Base-by-base conservation (phyloP, 495 filamentous ascomycete genomes). In the Penicillium tannophilum region DNA sequence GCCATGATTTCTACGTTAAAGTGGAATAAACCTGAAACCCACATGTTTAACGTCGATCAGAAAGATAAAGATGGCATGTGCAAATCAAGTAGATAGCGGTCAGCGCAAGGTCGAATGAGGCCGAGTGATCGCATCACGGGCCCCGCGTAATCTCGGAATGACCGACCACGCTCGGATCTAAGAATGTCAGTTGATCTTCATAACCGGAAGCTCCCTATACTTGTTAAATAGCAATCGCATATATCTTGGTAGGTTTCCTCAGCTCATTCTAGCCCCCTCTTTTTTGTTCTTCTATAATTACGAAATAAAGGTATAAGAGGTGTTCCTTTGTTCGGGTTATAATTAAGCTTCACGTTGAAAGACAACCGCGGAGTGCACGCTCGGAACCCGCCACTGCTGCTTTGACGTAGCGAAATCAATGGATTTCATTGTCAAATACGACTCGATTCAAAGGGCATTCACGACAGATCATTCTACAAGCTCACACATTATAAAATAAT, bases 121-220 rank as follows among this genome's bases (percentile, higher is more conserved):
- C 51, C 62, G 42, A 60, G 56, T 65, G 59, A 67, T 56, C 60
- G 14, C 6, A 54, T 68, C 65, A 68, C 60, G 54, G 58, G 35
- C 59, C 58, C 31, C 49, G 57, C 47, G 42, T 53, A 55, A 55
- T 43, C 41, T 47, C 65, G 53, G 58, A 23, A 63, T 68, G 65
- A 68, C 60, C 57, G 41, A 45, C n/a, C 35, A 45, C 51, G 56
- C 45, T 49, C 65, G 52, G 56, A 62, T 62, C 20, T 17, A 51
- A 48, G 9, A 23, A 47, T 42, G 63, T 65, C 60, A 68, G 51
- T 64, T 67, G 64, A 60, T 56, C 33, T 28, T 6, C 1, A 42
- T 14, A 1, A 30, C 42, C 14, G 39, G 49, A 26, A 49, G 24
- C 46, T 17, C 23, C 46, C 47, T 47, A 30, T n/a, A 31, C 7